Base-by-base conservation (phyloP, 768 basidiomycete species). In the Scleroderma citrinum region DNA sequence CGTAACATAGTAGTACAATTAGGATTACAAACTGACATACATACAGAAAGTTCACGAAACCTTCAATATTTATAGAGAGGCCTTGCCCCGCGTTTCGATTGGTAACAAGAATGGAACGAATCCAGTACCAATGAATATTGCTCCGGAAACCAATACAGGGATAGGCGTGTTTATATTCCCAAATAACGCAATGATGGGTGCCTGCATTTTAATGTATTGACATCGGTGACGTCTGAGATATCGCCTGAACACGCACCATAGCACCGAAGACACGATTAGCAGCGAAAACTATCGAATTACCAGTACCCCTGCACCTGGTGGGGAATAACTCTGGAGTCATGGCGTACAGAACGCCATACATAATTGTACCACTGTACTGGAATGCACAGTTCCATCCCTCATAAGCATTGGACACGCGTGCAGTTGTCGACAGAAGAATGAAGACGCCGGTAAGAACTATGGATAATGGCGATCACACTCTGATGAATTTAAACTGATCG, bases 241-340 rank as follows among this genome's bases (percentile, higher is more conserved):
- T 24, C 16, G 31, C 48, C 56, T 49, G 56, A 57, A 56, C 23
- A 60, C 76, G 52, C 44, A 72, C 75, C 71, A 81, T 78, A 54
- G 83, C 71, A 20, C 82, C 82, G 48, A 80, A 81, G 34, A 84
- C 56, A 14, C 81, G 71, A 57, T 77, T 80, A 11, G 76, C 72
- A 12, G 70, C 68, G 3, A 77, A 68, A 20, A 76, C 75, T 31
- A 82, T 66, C 12, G 75, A 78, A 37, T 76, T 78, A 19, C 80
- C 80, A 1, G 80, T 81, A 10, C 80, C 80, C 48, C 78, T 66
- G 42, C 74, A 70, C 48, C 66, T 74, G 3, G 78, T 75, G 13
- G 78, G 78, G 64, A n/a, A n/a, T n/a, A n/a, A n/a, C n/a, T n/a
- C n/a, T n/a, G n/a, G n/a, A n/a, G n/a, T n/a, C n/a, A n/a, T n/a